These are phyloP conservation scores for Gnetum montanum DNA, from an alignment of 75 land plant genomes.

Conservation along the genomic window DNA sequence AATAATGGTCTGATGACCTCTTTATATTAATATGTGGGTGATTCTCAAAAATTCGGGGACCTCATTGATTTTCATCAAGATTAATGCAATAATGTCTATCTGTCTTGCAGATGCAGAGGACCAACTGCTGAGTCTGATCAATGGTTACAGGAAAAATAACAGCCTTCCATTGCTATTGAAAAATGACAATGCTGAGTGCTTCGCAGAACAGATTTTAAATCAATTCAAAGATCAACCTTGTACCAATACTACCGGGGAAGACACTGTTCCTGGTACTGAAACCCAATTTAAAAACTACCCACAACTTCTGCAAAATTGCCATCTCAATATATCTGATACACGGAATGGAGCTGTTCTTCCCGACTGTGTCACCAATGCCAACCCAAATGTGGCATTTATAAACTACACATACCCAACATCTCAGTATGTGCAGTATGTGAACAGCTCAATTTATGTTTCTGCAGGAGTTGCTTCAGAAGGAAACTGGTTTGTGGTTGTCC, in stretches of 20 bases:
- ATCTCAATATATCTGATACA: constrained; percentile 48
- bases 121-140: constrained; percentile 40
- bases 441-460: constrained; percentile 45
- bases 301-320: constrained; percentile 32
- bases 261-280: constrained; percentile 56
- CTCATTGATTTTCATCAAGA: no score
- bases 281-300: constrained; percentile 45
- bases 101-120: constrained; percentile 13
- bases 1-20: no score
- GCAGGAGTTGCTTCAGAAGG: constrained; percentile 59
- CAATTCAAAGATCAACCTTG: constrained; percentile 57
- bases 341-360: constrained; percentile 52
- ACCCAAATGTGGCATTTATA: constrained; percentile 27
- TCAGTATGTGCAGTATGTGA: constrained; percentile 40
- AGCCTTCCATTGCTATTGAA: constrained; percentile 29
- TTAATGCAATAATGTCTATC: no score
- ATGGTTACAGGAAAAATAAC: constrained; percentile 36
- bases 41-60: no score
- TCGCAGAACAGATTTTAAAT: constrained; percentile 59
- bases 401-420: constrained; percentile 39
- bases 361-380: constrained; percentile 54
- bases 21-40: no score
- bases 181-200: constrained; percentile 61
- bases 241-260: constrained; percentile 54
- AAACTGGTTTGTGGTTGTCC: constrained; percentile 68